A percentile compares a stretch with the other conserved stretches of the same genome.
These are phyloP conservation scores for Rhynchosporium agropyri DNA, from an alignment of 2,329 filamentous ascomycete genomes.

Conservation along the genomic window DNA sequence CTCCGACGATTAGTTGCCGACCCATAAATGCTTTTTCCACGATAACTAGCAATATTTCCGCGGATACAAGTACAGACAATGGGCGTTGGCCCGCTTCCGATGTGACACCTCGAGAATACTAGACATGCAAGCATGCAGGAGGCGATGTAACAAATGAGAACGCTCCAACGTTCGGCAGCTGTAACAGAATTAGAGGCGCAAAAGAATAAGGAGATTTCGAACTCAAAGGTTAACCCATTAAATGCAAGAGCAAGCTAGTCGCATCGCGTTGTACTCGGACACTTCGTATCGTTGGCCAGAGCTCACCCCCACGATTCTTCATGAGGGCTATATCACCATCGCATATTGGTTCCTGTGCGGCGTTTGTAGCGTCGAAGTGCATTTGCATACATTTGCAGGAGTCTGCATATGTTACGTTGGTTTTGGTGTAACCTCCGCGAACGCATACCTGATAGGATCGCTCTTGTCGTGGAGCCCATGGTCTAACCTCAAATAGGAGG, in stretches of 20 bases:
- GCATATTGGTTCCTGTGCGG: constrained; percentile 6
- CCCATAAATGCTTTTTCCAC: background rate
- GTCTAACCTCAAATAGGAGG: background rate
- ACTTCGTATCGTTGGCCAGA: background rate
- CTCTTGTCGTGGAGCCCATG: background rate
- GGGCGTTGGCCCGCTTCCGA: constrained; percentile 7
- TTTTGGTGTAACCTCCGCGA: constrained; percentile 4
- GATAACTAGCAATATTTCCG: background rate
- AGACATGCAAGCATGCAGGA: constrained; percentile 5
- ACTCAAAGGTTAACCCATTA: background rate
- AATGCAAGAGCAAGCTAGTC: constrained; percentile 4
- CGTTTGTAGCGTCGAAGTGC: constrained; percentile 6
- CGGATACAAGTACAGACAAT: background rate
- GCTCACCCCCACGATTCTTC: background rate
- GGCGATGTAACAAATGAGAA: constrained; percentile 14
- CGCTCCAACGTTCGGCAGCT: constrained; percentile 13
- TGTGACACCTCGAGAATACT: background rate
- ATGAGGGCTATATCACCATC: background rate
- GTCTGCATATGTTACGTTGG: constrained; percentile 9
- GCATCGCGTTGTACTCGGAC: background rate
- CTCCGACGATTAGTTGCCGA: background rate
- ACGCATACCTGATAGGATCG: background rate
- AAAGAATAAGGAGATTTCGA: background rate
- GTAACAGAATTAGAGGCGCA: background rate
- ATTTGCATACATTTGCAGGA: constrained; percentile 3